phyloP scores from a whole-genome alignment of 768 basidiomycete genomes.

The Pisolithus microcarpus region DNA sequence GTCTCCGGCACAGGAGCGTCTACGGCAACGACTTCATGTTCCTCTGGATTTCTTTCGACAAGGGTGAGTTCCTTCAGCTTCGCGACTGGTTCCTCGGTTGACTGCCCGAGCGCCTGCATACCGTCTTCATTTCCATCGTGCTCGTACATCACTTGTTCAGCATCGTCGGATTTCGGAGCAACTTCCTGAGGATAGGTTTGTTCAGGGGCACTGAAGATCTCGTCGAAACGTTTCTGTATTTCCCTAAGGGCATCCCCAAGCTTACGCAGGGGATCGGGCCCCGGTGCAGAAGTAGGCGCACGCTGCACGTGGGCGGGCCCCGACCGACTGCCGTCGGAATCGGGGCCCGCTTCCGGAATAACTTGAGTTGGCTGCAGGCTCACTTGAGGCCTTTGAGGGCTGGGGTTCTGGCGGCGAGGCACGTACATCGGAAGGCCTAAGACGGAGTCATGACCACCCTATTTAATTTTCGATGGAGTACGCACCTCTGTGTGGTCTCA shows the following conservation, averaged over 20 bases:
- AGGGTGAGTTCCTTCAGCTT: constrained; percentile 78
- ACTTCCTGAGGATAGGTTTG: constrained; percentile 23
- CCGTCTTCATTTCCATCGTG: constrained; percentile 55
- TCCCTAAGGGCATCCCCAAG: constrained; percentile 79
- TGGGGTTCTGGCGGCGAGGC: constrained; percentile 6
- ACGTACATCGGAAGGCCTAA: constrained; percentile 8
- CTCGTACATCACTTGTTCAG: constrained; percentile 63
- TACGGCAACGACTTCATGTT: constrained; percentile 41
- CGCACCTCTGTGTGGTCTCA: constrained; percentile 12
- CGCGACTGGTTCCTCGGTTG: constrained; percentile 75
- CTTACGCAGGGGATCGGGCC: constrained; percentile 59
- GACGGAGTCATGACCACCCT: not conserved
- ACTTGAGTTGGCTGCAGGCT: constrained; percentile 5
- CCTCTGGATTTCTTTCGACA: constrained; percentile 47
- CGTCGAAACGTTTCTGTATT: constrained; percentile 75
- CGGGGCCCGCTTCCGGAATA: constrained; percentile 26
- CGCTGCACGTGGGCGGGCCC: constrained; percentile 36
- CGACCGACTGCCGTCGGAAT: constrained; percentile 37
- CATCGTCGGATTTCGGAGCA: constrained; percentile 32
- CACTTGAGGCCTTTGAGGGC: constrained; percentile 1
- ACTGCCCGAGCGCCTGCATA: constrained; percentile 86
- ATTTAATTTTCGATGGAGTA: not conserved
- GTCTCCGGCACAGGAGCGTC: constrained; percentile 28
- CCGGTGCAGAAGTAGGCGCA: constrained; percentile 25
- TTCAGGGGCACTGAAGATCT: constrained; percentile 53